Base-by-base conservation (phyloP, 2,329 filamentous ascomycete genomes). In the Thielaviopsis euricoi region DNA sequence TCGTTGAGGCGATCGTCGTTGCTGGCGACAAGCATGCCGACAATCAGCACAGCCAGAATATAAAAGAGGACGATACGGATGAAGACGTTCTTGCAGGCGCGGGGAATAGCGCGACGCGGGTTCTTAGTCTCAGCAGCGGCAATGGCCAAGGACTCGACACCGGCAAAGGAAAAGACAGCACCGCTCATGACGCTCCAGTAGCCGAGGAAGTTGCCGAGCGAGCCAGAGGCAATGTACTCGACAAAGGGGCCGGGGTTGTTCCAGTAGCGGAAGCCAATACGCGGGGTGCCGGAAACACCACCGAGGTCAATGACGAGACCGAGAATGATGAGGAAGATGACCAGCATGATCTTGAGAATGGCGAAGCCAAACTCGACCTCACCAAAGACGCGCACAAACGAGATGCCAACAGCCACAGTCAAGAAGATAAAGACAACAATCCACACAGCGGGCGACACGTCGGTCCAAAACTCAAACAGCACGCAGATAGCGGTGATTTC, bases 241-340 rank as follows among this genome's bases (percentile, higher is more conserved):
- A 83, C 80, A 63, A 86, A 84, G 0, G 83, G 80, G 1, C 82
- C 84, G 0, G 85, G 85, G 33, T 81, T 68, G 56, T 73, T 77
- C 86, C 85, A 89, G 68, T 86, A 87, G 46, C 74, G 69, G 67
- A 87, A 87, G 1, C 85, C 85, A 55, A 82, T 74, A 4, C 77
- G 71, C 21, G 77, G 73, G 0, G 75, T 76, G 3, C 79, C 78
- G 0, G 81, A 76, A 1, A 80, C 74, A 52, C 81, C 82, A 29
- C 82, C 82, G 0, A 83, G 73, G 64, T 82, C 77, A 63, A 85
- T 80, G 59, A 84, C 73, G 29, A 85, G 68, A 15, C 79, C 78
- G 62, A 83, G 76, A 56, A 83, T 73, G 63, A 82, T 79, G 60
- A 86, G 71, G 56, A 79, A 78, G 60, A 85, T 67, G 52, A 86